Percentiles rank a stretch among this genome's conserved stretches.
phyloP scores from a whole-genome alignment of 441 rosid genomes.

The Geranium incanum region DNA sequence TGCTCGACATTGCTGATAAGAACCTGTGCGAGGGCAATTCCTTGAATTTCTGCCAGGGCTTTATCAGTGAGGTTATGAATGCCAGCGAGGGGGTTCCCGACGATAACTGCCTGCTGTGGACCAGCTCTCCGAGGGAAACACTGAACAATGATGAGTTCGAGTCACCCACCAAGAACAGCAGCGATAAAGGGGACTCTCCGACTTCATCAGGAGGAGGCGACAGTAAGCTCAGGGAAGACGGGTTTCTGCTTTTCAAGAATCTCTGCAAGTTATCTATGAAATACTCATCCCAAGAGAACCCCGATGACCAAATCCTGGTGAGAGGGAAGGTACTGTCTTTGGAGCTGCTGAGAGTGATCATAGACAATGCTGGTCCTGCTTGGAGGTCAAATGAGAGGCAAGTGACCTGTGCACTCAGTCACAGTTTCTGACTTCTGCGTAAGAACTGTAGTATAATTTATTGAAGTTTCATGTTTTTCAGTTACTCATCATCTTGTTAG shows the following conservation, averaged over 20 bases:
- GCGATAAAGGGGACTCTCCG: constrained; percentile 9
- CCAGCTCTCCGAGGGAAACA: constrained; percentile 13
- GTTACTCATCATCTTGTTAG: not conserved
- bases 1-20: constrained; percentile 76
- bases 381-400: constrained; percentile 84
- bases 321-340: constrained; percentile 85
- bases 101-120: constrained; percentile 29
- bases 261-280: constrained; percentile 89
- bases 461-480: not conserved
- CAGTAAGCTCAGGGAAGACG: constrained; percentile 82
- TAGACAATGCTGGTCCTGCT: constrained; percentile 71
- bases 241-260: constrained; percentile 70
- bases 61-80: constrained; percentile 58
- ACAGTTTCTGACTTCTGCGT: not conserved
- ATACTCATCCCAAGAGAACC: constrained; percentile 74
- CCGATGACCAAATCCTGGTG: constrained; percentile 85
- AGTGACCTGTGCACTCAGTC: constrained; percentile 23
- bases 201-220: constrained; percentile 18
- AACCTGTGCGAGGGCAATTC: constrained; percentile 85
- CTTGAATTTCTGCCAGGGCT: constrained; percentile 62
- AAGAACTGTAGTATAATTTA: constrained; percentile 1
- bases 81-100: constrained; percentile 49
- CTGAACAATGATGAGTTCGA: constrained; percentile 35
- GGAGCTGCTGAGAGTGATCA: constrained; percentile 76
- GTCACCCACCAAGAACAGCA: constrained; percentile 24